Evolutionary conservation across 345 rosid genomes (phyloP).

Genomic region (Dimocarpus longan): DNA sequence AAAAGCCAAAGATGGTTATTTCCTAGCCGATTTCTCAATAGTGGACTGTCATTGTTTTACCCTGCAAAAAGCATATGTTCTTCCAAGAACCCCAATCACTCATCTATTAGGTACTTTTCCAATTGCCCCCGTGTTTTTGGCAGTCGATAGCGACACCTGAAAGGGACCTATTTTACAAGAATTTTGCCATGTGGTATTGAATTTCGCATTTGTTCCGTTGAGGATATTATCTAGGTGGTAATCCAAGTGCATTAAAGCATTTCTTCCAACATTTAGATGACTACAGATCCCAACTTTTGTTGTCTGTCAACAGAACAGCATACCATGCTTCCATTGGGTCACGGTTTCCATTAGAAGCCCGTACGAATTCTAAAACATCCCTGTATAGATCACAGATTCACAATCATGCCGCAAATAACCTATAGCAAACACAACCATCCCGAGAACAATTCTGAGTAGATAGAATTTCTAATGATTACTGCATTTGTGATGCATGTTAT

Average conservation of each 20-base stretch:
- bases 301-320: neutral
- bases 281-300: neutral
- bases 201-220: no score
- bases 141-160: neutral
- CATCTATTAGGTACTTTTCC: neutral
- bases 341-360: neutral
- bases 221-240: no score
- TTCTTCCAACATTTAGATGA: neutral
- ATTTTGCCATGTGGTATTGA: no score
- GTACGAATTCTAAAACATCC: neutral
- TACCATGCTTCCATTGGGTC: neutral
- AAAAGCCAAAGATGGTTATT: neutral
- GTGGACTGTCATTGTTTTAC: neutral
- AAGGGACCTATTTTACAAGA: neutral
- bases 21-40: neutral
- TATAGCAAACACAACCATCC: neutral
- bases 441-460: neutral
- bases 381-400: neutral
- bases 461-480: neutral
- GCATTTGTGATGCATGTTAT: neutral
- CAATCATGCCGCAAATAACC: neutral
- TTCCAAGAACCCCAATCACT: neutral
- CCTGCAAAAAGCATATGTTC: neutral
- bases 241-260: no score
- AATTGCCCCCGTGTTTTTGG: neutral